Percentiles rank a stretch among this genome's conserved stretches.
These are phyloP conservation scores for Pharus latifolius DNA, from an alignment of 176 grass and related monocot species.

Conservation along the genomic window DNA sequence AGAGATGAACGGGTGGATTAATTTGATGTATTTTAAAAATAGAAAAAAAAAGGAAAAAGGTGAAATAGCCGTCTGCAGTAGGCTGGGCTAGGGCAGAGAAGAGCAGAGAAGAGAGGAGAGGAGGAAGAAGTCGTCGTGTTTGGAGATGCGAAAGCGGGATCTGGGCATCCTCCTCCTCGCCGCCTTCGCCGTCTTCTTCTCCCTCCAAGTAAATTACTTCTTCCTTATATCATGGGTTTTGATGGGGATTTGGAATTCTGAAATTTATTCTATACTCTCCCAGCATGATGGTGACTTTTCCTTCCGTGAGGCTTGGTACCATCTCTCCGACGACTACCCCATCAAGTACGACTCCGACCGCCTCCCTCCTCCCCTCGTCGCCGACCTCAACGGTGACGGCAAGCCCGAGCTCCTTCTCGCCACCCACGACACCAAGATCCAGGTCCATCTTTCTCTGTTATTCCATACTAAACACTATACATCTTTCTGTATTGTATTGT, in stretches of 20 bases:
- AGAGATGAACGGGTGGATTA: no score
- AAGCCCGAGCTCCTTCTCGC: constrained; percentile 83
- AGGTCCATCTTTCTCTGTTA: constrained; percentile 31
- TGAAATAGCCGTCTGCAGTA: no score
- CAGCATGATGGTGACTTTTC: constrained; percentile 89
- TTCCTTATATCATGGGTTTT: neutral
- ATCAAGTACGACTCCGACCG: constrained; percentile 86
- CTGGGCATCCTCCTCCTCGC: constrained; percentile 81
- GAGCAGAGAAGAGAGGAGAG: no score
- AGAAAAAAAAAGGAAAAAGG: no score
- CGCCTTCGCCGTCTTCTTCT: constrained; percentile 98
- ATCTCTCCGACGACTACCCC: constrained; percentile 76
- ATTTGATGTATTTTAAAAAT: no score
- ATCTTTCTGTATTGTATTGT: no score
- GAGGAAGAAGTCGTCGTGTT: no score
- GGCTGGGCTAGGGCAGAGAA: no score
- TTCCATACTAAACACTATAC: neutral
- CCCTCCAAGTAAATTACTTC: constrained; percentile 41
- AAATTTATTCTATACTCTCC: neutral
- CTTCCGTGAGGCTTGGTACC: constrained; percentile 88
- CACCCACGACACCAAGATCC: constrained; percentile 86
- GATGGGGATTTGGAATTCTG: neutral
- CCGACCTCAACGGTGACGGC: constrained; percentile 88
- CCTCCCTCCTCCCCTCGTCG: constrained; percentile 70
- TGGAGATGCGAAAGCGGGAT: constrained; percentile 80